Evolutionary conservation across 2,329 filamentous ascomycete genomes (phyloP).

Genomic region (Xylaria multiplex): DNA sequence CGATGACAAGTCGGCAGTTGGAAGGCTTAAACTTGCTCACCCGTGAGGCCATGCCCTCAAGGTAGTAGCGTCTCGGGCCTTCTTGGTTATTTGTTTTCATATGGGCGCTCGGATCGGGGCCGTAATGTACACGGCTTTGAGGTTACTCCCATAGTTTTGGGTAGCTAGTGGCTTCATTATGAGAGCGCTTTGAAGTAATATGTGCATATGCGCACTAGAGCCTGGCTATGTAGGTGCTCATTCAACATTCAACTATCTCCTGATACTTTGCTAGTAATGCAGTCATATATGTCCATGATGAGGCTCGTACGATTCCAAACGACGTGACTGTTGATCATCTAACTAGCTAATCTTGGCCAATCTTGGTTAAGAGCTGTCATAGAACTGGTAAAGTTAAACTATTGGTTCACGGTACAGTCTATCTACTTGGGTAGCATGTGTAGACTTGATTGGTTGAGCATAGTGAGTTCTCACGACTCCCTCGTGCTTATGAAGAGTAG

Average conservation of each 20-base stretch:
- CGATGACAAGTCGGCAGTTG: conserved; percentile 22
- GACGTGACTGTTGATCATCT: not conserved
- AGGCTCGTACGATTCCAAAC: not conserved
- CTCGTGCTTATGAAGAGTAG: not conserved
- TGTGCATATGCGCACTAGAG: too few species aligned
- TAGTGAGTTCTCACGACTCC: too few species aligned
- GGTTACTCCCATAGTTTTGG: not conserved
- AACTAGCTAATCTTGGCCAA: not conserved
- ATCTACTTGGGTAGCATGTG: not conserved
- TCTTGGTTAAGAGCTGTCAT: not conserved
- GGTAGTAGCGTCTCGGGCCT: not conserved
- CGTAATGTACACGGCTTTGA: not conserved
- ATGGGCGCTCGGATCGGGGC: not conserved
- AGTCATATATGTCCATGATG: not conserved
- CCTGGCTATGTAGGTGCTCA: not conserved
- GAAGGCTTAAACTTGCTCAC: conserved; percentile 12
- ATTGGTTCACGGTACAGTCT: not conserved
- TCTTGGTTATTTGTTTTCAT: not conserved
- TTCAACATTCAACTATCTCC: not conserved
- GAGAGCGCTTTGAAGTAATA: too few species aligned
- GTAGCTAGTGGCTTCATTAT: not conserved
- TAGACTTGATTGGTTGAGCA: too few species aligned
- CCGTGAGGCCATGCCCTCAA: not conserved
- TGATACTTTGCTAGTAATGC: not conserved
- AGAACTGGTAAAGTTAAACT: not conserved